Conservation (phyloP, 2,329 filamentous ascomycete genomes). For the Bipolaris cookei region DNA sequence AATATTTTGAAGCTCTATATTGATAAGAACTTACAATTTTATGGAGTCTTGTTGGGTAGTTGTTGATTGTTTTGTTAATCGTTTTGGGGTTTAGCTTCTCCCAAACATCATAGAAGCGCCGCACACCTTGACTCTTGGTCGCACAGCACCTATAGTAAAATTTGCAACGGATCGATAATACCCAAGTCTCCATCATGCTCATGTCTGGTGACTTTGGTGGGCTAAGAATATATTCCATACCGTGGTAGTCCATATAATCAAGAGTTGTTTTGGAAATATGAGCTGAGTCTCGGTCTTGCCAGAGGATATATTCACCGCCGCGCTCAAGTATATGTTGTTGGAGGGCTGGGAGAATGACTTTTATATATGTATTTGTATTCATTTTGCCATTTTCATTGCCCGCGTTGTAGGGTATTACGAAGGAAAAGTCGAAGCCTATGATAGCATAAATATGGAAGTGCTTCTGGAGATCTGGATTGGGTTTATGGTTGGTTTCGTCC, state of each 20-base stretch:
- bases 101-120: not conserved
- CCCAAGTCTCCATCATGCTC: conserved; percentile 14
- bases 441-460: conserved; percentile 4
- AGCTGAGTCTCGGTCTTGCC: not conserved
- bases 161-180: not conserved
- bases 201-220: conserved; percentile 5
- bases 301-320: conserved; percentile 2
- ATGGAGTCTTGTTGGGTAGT: not conserved
- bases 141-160: not conserved
- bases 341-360: conserved; percentile 1
- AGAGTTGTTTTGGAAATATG: not conserved
- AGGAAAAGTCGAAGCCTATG: conserved; percentile 4
- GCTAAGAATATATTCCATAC: conserved; percentile 1
- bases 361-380: conserved; percentile 4
- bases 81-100: not conserved
- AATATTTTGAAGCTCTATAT: not conserved
- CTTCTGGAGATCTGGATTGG: not conserved
- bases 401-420: not conserved
- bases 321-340: not conserved
- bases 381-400: conserved; percentile 9
- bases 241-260: conserved; percentile 3
- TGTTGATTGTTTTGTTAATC: not conserved
- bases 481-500: not conserved
- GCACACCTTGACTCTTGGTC: not conserved
- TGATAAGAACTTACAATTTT: not conserved